phyloP scores from a whole-genome alignment of 2,329 filamentous ascomycete genomes.

The Chaetomiaceae sp. region DNA sequence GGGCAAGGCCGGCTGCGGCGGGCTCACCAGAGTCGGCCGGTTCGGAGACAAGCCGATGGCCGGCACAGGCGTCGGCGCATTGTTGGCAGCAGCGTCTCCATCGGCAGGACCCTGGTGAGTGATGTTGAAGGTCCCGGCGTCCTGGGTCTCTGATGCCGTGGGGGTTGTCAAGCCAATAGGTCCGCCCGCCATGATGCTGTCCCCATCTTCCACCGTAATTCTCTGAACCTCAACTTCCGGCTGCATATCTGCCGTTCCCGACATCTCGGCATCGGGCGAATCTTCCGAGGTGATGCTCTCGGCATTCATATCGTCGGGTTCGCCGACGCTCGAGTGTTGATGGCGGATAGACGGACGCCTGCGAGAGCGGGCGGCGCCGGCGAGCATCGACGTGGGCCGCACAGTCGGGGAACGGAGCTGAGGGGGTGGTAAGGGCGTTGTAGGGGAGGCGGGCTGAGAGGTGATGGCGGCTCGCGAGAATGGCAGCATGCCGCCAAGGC shows the following conservation, averaged over 20 bases:
- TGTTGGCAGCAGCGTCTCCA: constrained; percentile 74
- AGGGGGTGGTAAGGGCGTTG: constrained; percentile 70
- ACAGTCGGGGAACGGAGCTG: constrained; percentile 55
- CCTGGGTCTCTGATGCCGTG: constrained; percentile 77
- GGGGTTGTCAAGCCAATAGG: constrained; percentile 71
- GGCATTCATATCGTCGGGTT: constrained; percentile 78
- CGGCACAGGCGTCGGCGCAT: constrained; percentile 60
- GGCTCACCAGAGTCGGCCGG: constrained; percentile 63
- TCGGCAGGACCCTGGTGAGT: constrained; percentile 80
- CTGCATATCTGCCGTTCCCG: constrained; percentile 75
- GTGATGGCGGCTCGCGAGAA: constrained; percentile 62
- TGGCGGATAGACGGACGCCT: constrained; percentile 83
- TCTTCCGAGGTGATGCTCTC: constrained; percentile 80
- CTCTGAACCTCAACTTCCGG: constrained; percentile 81
- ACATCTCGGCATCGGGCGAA: constrained; percentile 69
- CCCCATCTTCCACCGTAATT: constrained; percentile 71
- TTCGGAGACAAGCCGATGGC: constrained; percentile 69
- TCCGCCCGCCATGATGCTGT: constrained; percentile 71
- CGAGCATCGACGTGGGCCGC: constrained; percentile 48
- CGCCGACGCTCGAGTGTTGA: constrained; percentile 75
- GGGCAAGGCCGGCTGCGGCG: constrained; percentile 69
- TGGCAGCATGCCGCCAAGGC: constrained; percentile 75
- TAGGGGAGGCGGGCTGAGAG: constrained; percentile 90
- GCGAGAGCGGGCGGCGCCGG: constrained; percentile 51
- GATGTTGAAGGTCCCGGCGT: constrained; percentile 89